Conservation (phyloP, 345 rosid species). For the Ceriops decandra region DNA sequence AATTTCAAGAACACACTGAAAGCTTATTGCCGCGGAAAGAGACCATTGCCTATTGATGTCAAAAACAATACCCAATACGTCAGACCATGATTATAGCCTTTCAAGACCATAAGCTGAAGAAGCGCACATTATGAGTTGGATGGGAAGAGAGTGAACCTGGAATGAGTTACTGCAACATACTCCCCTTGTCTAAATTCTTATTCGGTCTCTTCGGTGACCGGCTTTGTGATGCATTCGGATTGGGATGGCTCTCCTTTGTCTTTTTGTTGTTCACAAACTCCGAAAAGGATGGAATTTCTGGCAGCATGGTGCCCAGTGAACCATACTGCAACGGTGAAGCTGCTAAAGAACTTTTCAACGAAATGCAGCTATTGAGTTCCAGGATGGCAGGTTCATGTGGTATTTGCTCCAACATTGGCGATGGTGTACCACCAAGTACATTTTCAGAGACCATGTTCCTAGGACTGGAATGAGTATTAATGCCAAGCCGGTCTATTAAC, state of each 20-base stretch:
- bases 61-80: no score
- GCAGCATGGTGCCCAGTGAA: constrained; percentile 32
- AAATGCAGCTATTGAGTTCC: constrained; percentile 5
- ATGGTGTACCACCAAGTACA: constrained; percentile 21
- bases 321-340: constrained; percentile 16
- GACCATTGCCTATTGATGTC: no score
- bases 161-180: constrained; percentile 42
- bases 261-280: constrained; percentile 60
- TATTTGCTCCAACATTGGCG: constrained; percentile 15
- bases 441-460: constrained; percentile 15
- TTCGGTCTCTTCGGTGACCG: constrained; percentile 28
- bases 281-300: constrained; percentile 68
- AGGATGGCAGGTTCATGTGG: constrained; percentile 12
- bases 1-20: no score
- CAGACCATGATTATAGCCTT: no score
- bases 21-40: no score
- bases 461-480: constrained; percentile 16
- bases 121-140: no score
- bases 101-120: neutral
- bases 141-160: neutral
- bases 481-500: constrained; percentile 14
- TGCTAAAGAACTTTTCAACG: constrained; percentile 14
- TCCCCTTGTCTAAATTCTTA: constrained; percentile 45
- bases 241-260: constrained; percentile 12
- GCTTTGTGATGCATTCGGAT: constrained; percentile 25